Conservation (phyloP, 148 eudicot genomes). For the Persicaria tinctoria region DNA sequence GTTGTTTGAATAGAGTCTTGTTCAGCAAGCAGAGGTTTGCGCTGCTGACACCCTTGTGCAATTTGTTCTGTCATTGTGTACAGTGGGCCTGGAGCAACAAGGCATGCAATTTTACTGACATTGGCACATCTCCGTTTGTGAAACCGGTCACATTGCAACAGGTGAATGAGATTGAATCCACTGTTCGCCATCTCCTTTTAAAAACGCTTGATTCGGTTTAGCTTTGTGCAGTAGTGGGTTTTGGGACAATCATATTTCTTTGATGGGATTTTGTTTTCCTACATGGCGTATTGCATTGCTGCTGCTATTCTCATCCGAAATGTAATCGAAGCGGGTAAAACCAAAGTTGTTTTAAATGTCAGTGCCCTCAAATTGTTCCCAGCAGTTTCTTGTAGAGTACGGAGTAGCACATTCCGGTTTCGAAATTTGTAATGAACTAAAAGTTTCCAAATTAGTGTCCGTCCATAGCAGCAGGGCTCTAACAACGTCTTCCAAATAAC, state of each 20-base stretch:
- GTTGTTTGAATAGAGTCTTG: neutral
- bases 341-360: neutral
- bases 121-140: neutral
- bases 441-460: too few species aligned
- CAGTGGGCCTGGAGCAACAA: neutral
- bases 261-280: neutral
- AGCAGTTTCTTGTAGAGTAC: neutral
- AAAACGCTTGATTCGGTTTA: neutral
- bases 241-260: neutral
- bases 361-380: neutral
- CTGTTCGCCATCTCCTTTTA: neutral
- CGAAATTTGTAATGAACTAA: neutral
- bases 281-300: neutral
- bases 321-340: constrained; percentile 2
- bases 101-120: neutral
- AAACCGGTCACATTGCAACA: constrained; percentile 1
- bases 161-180: neutral
- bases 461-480: too few species aligned
- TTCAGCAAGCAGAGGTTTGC: neutral
- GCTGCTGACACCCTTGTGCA: neutral
- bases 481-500: too few species aligned
- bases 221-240: neutral
- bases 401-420: neutral
- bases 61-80: neutral
- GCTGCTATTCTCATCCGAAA: constrained; percentile 5